Evolutionary conservation across 2,329 filamentous ascomycete genomes (phyloP).

Genomic region (Neurospora sp.): DNA sequence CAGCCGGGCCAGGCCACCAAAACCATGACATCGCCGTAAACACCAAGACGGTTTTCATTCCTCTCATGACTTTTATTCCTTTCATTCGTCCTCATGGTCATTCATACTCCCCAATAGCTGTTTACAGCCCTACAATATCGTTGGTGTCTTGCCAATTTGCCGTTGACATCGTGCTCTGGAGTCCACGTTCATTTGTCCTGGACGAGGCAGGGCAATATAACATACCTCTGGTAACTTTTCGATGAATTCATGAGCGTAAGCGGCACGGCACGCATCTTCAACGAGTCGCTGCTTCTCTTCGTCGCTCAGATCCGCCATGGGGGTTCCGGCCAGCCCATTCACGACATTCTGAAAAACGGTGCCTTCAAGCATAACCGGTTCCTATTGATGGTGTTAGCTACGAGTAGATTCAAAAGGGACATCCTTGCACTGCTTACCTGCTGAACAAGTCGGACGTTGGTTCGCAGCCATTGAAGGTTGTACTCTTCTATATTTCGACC

Average conservation of each 20-base stretch:
- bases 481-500: constrained; percentile 17
- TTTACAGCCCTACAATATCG: too few species aligned
- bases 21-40: too few species aligned
- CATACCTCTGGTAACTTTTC: constrained; percentile 34
- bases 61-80: too few species aligned
- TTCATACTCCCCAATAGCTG: too few species aligned
- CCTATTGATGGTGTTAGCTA: constrained; percentile 12
- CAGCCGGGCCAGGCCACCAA: too few species aligned
- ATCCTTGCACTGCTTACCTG: constrained; percentile 12
- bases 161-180: too few species aligned
- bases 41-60: too few species aligned
- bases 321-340: constrained; percentile 32
- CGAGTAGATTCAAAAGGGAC: neutral
- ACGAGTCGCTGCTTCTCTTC: constrained; percentile 37
- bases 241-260: constrained; percentile 50
- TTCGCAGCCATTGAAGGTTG: constrained; percentile 22
- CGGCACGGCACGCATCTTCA: constrained; percentile 43
- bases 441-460: constrained; percentile 22
- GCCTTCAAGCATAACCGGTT: constrained; percentile 29
- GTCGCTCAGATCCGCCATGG: constrained; percentile 21
- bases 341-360: constrained; percentile 41
- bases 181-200: too few species aligned
- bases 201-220: neutral
- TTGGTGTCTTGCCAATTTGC: too few species aligned
- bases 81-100: too few species aligned